Evolutionary conservation across 1,139 yeast genomes (phyloP), one percentile per base, ranked within the genome.

Genomic region (Pichia sp.): DNA sequence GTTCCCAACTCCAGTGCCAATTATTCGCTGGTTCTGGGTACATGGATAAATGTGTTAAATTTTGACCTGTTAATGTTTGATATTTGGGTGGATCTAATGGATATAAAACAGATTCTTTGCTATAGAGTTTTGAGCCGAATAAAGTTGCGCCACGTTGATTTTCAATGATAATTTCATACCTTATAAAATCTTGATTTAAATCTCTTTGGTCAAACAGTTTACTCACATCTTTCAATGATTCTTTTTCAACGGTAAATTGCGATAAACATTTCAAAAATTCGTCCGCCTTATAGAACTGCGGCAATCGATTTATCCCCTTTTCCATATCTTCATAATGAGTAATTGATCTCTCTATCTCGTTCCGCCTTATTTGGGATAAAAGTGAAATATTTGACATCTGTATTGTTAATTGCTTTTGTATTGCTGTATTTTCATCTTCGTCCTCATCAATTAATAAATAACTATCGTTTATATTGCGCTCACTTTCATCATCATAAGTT

Each of bases 1-100:
- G 62, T 32, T 70, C 69, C 94, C 94, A 84, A 26, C 65, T 59
- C 94, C 94, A 84, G 46, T 63, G 62, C 94, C 92, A 84, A 43
- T 71, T 62, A 36, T 76, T 66, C 50, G 80, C 86, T 0, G 94
- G 92, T 22, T 82, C 66, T 1, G 85, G 80, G 46, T 70, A 76
- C 46, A 76, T 67, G 11, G 60, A 57, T 25, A 78, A 51, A 39
- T 64, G 66, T 6, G 48, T 40, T 11, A 64, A 44, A 4, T 52
- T 47, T 10, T 54, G 48, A 2, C 68, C 68, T 20, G 55, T 51
- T 29, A 64, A 46, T 1, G 64, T 62, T 40, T 63, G 64, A 36
- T 49, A 61, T 38, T 56, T 57, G 0, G 77, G 68, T 1, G 89
- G 87, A 56, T 83, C 92, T 1, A 75, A 50, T 0, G 85, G 85